phyloP scores from a whole-genome alignment of 2,329 filamentous ascomycete genomes.

The Xylaria sp. region DNA sequence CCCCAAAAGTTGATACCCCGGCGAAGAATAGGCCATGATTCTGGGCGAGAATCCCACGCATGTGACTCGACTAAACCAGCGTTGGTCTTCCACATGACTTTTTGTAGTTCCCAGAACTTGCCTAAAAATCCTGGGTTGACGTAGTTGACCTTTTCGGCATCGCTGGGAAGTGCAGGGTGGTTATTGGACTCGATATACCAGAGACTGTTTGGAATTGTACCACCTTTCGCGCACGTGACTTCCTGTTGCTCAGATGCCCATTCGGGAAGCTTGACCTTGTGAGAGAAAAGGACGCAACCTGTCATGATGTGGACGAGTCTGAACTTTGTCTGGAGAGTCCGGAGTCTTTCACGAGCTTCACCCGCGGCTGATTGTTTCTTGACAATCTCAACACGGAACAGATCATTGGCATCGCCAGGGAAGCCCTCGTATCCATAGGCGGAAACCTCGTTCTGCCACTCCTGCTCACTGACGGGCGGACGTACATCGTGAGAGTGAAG shows the following conservation, averaged over 20 bases:
- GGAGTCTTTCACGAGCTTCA: slow-evolving; percentile 82
- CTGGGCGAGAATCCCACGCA: slow-evolving; percentile 95
- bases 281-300: slow-evolving; percentile 94
- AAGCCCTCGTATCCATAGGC: slow-evolving; percentile 98
- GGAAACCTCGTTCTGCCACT: slow-evolving; percentile 96
- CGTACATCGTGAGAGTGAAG: slow-evolving; percentile 97
- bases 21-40: slow-evolving; percentile 89
- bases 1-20: slow-evolving; percentile 99
- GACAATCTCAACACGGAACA: slow-evolving; percentile 94
- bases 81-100: slow-evolving; percentile 99
- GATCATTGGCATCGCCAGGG: slow-evolving; percentile 94
- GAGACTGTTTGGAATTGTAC: slow-evolving; percentile 93
- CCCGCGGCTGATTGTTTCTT: slow-evolving; percentile 85
- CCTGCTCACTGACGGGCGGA: slow-evolving; percentile 83
- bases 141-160: slow-evolving; percentile 96
- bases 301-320: slow-evolving; percentile 96
- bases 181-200: slow-evolving; percentile 97
- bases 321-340: slow-evolving; percentile 98
- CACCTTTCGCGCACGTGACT: slow-evolving; percentile 94
- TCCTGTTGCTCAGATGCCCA: slow-evolving; percentile 99
- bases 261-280: slow-evolving; percentile 98
- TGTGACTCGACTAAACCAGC: slow-evolving; percentile 96
- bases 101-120: slow-evolving; percentile 97
- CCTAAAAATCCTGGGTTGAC: slow-evolving; percentile 93
- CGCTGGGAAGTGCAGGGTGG: slow-evolving; percentile 78